phyloP scores from a whole-genome alignment of 352 stramenopile species.

The Phytophthora pinifolia region DNA sequence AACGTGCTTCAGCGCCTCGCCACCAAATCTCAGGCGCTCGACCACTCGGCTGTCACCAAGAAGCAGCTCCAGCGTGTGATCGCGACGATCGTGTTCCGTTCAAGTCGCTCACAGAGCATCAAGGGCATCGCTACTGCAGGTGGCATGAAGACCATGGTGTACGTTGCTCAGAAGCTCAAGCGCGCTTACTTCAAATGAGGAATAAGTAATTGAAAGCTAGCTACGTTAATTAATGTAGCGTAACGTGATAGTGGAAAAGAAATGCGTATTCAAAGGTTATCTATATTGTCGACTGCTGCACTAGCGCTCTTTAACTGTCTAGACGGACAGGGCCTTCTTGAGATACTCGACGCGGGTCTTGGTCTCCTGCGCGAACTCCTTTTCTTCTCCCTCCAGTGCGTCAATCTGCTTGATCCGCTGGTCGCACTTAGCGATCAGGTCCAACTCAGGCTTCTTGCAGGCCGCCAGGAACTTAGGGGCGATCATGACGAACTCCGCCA shows the following conservation, averaged over 20 bases:
- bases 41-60: slow-evolving; percentile 41
- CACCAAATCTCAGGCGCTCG: slow-evolving; percentile 24
- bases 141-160: slow-evolving; percentile 74
- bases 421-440: slow-evolving; percentile 45
- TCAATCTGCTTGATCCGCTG: slow-evolving; percentile 67
- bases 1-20: slow-evolving; percentile 45
- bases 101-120: slow-evolving; percentile 87
- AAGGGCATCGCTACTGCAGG: slow-evolving; percentile 88
- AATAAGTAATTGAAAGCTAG: slow-evolving; percentile 18
- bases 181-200: slow-evolving; percentile 79
- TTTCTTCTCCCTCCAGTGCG: slow-evolving; percentile 61
- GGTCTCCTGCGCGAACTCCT: slow-evolving; percentile 69
- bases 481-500: slow-evolving; percentile 68
- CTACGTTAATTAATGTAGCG: neutral
- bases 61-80: slow-evolving; percentile 70
- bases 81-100: slow-evolving; percentile 75
- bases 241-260: slow-evolving; percentile 1
- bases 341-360: slow-evolving; percentile 56
- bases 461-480: slow-evolving; percentile 57
- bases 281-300: slow-evolving; percentile 18
- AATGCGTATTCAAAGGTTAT: slow-evolving; percentile 30
- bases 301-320: neutral
- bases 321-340: slow-evolving; percentile 38
- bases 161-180: slow-evolving; percentile 84
- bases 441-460: slow-evolving; percentile 53